phyloP scores from a whole-genome alignment of 306 rosid genomes.

The Prosopis cineraria region DNA sequence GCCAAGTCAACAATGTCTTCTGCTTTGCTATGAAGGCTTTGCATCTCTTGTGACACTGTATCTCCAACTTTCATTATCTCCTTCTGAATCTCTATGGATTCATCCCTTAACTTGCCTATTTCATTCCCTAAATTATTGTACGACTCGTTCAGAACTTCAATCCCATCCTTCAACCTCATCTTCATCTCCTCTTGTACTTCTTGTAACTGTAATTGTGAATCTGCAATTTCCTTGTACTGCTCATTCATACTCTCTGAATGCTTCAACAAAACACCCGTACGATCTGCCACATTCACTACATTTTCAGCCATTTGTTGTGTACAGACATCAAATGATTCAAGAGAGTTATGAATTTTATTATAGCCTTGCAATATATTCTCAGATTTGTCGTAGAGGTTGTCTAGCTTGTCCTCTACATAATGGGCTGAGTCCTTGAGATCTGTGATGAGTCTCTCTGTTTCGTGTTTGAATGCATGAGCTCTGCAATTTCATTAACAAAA shows the following conservation, averaged over 20 bases:
- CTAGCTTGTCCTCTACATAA: slow-evolving; percentile 70
- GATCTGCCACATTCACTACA: slow-evolving; percentile 53
- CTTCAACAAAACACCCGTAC: slow-evolving; percentile 48
- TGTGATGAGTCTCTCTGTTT: slow-evolving; percentile 81
- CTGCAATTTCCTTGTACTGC: slow-evolving; percentile 60
- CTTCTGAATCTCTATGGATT: slow-evolving; percentile 60
- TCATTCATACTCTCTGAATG: slow-evolving; percentile 65
- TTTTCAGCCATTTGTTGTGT: slow-evolving; percentile 57
- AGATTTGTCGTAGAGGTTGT: slow-evolving; percentile 55
- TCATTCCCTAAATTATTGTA: slow-evolving; percentile 58
- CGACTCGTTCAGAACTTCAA: slow-evolving; percentile 61
- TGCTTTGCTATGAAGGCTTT: slow-evolving; percentile 59
- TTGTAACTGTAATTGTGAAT: slow-evolving; percentile 57
- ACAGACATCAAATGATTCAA: slow-evolving; percentile 48
- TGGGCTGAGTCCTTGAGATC: slow-evolving; percentile 68
- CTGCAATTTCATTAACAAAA: slow-evolving; percentile 23
- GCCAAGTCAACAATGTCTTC: slow-evolving; percentile 75
- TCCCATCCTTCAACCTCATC: slow-evolving; percentile 57
- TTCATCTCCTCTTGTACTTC: slow-evolving; percentile 71
- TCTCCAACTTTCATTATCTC: slow-evolving; percentile 69
- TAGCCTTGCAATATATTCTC: slow-evolving; percentile 53
- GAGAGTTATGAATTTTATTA: slow-evolving; percentile 49
- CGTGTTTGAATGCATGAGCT: slow-evolving; percentile 66
- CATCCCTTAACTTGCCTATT: slow-evolving; percentile 57
- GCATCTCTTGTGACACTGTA: slow-evolving; percentile 61